Percentiles rank a stretch among this genome's conserved stretches.
These are phyloP conservation scores for Stachybotrys echinatus DNA, from an alignment of 2,329 filamentous ascomycete genomes.

Conservation along the genomic window DNA sequence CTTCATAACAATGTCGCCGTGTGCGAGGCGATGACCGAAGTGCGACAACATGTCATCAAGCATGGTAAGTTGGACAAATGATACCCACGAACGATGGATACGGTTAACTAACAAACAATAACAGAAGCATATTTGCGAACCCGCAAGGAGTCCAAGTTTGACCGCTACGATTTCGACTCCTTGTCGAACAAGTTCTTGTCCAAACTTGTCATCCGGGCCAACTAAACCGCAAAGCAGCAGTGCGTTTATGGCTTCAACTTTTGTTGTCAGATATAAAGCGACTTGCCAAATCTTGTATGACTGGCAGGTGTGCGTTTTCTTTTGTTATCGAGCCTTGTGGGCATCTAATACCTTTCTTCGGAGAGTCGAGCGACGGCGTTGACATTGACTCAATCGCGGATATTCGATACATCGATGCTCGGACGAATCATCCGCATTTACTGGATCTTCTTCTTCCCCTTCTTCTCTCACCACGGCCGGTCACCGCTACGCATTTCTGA, in stretches of 20 bases:
- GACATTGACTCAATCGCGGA: conserved; percentile 27
- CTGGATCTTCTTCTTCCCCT: conserved; percentile 20
- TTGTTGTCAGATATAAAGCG: conserved; percentile 7
- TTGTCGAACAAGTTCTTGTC: conserved; percentile 97
- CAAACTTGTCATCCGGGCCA: conserved; percentile 91
- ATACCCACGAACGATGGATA: neutral
- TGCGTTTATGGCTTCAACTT: conserved; percentile 9
- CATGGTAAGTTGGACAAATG: conserved; percentile 62
- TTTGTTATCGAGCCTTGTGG: conserved; percentile 13
- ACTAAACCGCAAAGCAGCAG: conserved; percentile 42
- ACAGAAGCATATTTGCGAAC: conserved; percentile 81
- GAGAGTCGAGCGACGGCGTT: conserved; percentile 34
- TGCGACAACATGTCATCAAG: conserved; percentile 85
- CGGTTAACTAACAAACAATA: conserved; percentile 13
- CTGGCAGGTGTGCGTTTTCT: conserved; percentile 16
- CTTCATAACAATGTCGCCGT: conserved; percentile 88
- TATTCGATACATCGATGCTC: conserved; percentile 11
- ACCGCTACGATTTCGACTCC: conserved; percentile 88
- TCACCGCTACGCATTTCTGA: conserved; percentile 26
- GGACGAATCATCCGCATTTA: conserved; percentile 13
- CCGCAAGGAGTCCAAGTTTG: conserved; percentile 75
- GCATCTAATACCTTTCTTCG: neutral
- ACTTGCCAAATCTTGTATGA: conserved; percentile 4
- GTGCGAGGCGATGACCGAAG: conserved; percentile 94
- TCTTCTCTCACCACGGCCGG: conserved; percentile 25